A percentile compares a stretch with the other conserved stretches of the same genome.
Conservation (phyloP, 352 stramenopile species). For the Nothophytophthora sp. region DNA sequence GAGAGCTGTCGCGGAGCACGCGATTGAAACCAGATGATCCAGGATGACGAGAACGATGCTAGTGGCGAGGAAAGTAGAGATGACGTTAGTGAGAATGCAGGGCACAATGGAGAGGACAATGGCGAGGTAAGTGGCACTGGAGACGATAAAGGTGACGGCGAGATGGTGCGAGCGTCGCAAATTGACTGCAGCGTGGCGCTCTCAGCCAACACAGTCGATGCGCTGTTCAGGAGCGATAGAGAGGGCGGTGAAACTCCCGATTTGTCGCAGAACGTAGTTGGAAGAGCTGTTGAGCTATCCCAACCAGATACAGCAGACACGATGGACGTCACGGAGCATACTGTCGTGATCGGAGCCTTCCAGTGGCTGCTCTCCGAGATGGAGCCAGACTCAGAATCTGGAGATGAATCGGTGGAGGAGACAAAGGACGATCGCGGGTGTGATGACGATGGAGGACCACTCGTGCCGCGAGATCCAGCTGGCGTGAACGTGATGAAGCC, state of each 20-base stretch:
- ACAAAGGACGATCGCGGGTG: background rate
- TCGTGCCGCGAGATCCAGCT: background rate
- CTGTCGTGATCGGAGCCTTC: background rate
- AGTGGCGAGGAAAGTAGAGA: background rate
- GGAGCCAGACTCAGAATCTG: too few relatives aligned
- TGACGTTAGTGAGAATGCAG: background rate
- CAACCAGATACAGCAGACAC: background rate
- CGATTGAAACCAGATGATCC: too few relatives aligned
- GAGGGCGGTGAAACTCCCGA: background rate
- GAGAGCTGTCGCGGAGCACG: too few relatives aligned
- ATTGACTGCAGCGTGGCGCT: constrained; percentile 2
- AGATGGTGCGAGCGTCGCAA: background rate
- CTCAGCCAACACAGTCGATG: background rate
- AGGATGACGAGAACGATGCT: too few relatives aligned
- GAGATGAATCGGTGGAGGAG: background rate
- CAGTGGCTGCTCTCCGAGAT: too few relatives aligned
- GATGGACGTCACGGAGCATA: background rate
- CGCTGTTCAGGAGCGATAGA: background rate
- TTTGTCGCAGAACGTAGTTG: background rate
- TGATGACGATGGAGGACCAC: too few relatives aligned
- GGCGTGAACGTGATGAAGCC: constrained; percentile 3
- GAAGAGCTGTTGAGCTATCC: background rate
- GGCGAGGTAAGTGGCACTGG: background rate
- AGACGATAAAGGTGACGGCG: background rate
- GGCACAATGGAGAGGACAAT: constrained; percentile 1